Evolutionary conservation across 2,329 filamentous ascomycete genomes (phyloP), one percentile per base, ranked within the genome.

Genomic region (Paecilomyces sp.): DNA sequence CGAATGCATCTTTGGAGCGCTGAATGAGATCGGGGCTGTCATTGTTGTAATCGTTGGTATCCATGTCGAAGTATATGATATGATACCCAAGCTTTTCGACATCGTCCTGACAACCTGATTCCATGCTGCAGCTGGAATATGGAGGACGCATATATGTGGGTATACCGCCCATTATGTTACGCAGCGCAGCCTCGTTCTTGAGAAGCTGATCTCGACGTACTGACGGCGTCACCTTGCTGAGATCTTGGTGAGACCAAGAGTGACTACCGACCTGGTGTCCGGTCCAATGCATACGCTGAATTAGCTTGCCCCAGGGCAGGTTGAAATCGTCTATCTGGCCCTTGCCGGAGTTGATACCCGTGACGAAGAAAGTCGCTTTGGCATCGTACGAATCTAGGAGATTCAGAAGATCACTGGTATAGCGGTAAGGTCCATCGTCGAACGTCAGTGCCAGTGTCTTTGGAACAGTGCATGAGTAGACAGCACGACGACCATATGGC

Each of bases 341-440:
- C 61, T 77, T 78, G 18, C 71, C 76, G 54, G 77, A 80, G 62
- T 79, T 80, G 57, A 78, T 73, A 3, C 80, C 80, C 12, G 76
- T 84, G 62, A 89, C 78, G 71, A 88, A 89, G 70, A 90, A 90
- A 1, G 87, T 89, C 1, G 85, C 87, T 63, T 84, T 86, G 13
- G 84, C 85, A 30, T 81, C 75, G 67, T 87, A 86, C 28, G 74
- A 77, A 61, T 80, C 79, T 54, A 89, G 78, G 58, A 87, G 77
- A 66, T 88, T 83, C 12, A 89, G 77, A 12, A 89, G 79, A 61
- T 86, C 81, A 50, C 74, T 73, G 1, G 86, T 89, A 70, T 85
- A 88, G 22, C 79, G 71, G 63, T 83, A 83, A 24, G 86, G 87
- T 1, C 87, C 87, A 68, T 89, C 87, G 64, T 89, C 87, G 64